phyloP scores from a whole-genome alignment of 1,139 yeast species.

The Candida pseudoviswanathii region DNA sequence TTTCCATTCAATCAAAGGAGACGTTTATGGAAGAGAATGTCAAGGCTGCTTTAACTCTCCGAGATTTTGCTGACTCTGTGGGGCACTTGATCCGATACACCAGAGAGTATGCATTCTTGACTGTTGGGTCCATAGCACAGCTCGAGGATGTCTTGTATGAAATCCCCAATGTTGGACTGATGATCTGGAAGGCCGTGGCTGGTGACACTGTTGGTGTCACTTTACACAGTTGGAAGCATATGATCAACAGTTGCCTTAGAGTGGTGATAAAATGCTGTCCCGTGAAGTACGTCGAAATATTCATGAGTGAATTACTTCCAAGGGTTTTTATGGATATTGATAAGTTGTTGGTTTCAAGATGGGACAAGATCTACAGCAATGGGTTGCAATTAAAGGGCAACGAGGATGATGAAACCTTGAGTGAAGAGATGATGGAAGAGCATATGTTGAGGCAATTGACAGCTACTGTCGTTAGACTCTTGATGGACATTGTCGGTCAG shows the following conservation, averaged over 20 bases:
- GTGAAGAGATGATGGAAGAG: slow-evolving; percentile 99
- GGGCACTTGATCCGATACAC: slow-evolving; percentile 96
- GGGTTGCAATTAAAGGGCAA: slow-evolving; percentile 74
- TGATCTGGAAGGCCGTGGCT: slow-evolving; percentile 84
- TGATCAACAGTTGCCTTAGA: slow-evolving; percentile 86
- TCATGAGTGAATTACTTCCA: slow-evolving; percentile 79
- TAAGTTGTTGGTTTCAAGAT: slow-evolving; percentile 63
- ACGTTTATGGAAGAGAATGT: slow-evolving; percentile 94
- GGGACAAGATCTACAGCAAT: slow-evolving; percentile 71
- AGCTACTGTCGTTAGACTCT: slow-evolving; percentile 85
- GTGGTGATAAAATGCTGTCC: slow-evolving; percentile 91
- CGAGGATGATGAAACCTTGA: slow-evolving; percentile 78
- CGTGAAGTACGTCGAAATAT: slow-evolving; percentile 59
- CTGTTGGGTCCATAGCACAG: slow-evolving; percentile 88
- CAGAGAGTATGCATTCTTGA: slow-evolving; percentile 90
- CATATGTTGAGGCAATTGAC: slow-evolving; percentile 90
- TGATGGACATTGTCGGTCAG: slow-evolving; percentile 90
- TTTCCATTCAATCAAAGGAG: slow-evolving; percentile 90
- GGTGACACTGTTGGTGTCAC: slow-evolving; percentile 87
- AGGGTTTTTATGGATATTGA: slow-evolving; percentile 74
- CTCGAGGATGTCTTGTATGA: slow-evolving; percentile 88
- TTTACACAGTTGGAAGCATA: slow-evolving; percentile 95
- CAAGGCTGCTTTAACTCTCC: slow-evolving; percentile 86
- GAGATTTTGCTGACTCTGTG: slow-evolving; percentile 98
- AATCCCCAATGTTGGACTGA: slow-evolving; percentile 75